Evolutionary conservation across 148 eudicot genomes (phyloP).

Genomic region (Persicaria maculosa): DNA sequence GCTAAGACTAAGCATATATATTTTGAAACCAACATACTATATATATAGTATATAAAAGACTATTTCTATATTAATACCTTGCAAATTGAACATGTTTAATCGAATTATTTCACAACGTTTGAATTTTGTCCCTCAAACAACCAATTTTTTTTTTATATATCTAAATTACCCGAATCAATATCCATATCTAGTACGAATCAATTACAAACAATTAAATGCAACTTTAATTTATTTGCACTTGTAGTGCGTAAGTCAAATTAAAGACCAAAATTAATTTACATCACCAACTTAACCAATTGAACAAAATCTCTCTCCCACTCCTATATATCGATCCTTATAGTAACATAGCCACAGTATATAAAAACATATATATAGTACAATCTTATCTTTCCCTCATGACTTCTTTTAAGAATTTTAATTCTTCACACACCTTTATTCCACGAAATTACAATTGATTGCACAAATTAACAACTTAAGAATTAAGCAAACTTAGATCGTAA

Average conservation of each 20-base stretch:
- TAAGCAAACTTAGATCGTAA: background rate
- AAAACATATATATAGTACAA: background rate
- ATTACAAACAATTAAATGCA: background rate
- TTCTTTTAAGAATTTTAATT: background rate
- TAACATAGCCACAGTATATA: background rate
- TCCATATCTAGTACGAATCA: background rate
- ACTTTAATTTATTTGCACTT: background rate
- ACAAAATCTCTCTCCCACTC: background rate
- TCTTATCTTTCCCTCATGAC: background rate
- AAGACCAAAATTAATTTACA: conserved; percentile 6
- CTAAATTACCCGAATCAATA: too few species aligned
- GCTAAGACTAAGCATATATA: too few species aligned
- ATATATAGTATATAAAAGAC: too few species aligned
- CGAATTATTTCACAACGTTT: too few species aligned
- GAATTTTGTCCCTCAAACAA: too few species aligned
- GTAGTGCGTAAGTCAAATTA: background rate
- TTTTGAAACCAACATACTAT: too few species aligned
- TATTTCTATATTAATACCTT: too few species aligned
- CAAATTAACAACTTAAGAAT: background rate
- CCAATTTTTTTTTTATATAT: too few species aligned
- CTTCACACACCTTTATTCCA: background rate
- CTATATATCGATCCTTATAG: background rate
- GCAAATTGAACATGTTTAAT: too few species aligned
- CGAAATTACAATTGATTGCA: background rate
- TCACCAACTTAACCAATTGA: background rate